These are phyloP conservation scores for Actinidia polygama DNA, from an alignment of 179 eudicot species.

Conservation along the genomic window DNA sequence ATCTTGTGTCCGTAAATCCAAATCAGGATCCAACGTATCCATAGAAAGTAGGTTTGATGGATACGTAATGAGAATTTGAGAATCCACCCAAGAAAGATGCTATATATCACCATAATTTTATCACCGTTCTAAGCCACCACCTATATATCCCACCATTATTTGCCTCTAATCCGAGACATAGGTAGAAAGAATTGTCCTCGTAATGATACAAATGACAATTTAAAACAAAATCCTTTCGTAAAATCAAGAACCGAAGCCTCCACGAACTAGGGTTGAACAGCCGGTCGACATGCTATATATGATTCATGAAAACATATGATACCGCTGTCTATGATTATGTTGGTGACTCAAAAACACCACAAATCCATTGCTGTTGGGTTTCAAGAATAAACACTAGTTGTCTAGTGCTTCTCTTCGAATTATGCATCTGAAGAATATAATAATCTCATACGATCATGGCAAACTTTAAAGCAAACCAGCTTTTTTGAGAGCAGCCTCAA, in stretches of 20 bases:
- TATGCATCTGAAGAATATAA: not conserved
- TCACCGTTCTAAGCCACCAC: not conserved
- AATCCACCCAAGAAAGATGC: no score
- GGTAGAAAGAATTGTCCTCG: not conserved
- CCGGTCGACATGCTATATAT: not conserved
- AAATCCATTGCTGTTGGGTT: not conserved
- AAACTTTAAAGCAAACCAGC: constrained; percentile 22
- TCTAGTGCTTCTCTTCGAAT: not conserved
- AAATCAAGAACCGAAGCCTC: not conserved
- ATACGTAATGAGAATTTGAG: no score
- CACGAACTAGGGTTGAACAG: not conserved
- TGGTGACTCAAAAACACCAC: not conserved
- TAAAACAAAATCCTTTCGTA: not conserved
- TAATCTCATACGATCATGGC: not conserved
- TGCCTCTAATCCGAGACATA: not conserved
- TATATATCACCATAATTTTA: no score
- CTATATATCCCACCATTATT: not conserved
- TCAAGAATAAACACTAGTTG: not conserved
- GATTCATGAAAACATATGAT: not conserved
- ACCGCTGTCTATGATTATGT: not conserved
- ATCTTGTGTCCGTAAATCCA: not conserved
- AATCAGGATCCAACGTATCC: not conserved
- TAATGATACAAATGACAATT: not conserved
- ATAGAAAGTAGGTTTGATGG: not conserved
- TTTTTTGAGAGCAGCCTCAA: constrained; percentile 29